Evolutionary conservation across 2,329 filamentous ascomycete species (phyloP).

Genomic region (Cercospora sojina): DNA sequence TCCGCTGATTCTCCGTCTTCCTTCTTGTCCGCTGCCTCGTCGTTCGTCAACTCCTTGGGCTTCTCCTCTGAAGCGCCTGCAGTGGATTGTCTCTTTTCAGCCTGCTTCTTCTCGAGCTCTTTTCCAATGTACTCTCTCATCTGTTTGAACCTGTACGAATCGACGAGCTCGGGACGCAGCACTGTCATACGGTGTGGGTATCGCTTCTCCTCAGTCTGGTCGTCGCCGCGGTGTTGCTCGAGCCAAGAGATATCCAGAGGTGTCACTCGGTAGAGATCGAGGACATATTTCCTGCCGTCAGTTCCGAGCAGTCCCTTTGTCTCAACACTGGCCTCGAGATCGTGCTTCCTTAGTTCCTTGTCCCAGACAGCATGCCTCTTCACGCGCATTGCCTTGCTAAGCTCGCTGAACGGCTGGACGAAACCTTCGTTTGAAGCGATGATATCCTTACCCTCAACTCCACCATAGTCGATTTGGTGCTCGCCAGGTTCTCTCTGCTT

Average conservation of each 20-base stretch:
- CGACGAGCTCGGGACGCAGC: conserved; percentile 83
- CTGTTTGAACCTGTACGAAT: conserved; percentile 78
- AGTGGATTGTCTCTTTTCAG: conserved; percentile 28
- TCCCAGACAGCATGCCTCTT: conserved; percentile 98
- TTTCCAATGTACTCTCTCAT: conserved; percentile 84
- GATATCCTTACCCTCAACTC: conserved; percentile 93
- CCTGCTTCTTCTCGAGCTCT: conserved; percentile 66
- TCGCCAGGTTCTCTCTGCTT: conserved; percentile 96
- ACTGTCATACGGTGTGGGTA: conserved; percentile 98
- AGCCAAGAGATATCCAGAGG: conserved; percentile 89
- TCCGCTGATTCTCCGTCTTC: conserved; percentile 26
- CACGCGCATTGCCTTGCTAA: conserved; percentile 85
- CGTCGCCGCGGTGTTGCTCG: conserved; percentile 66
- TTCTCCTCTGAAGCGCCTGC: conserved; percentile 22
- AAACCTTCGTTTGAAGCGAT: conserved; percentile 90
- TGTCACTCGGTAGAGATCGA: conserved; percentile 92
- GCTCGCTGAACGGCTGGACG: conserved; percentile 76
- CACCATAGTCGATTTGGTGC: conserved; percentile 98
- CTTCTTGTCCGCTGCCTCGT: conserved; percentile 28
- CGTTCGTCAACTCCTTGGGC: conserved; percentile 35
- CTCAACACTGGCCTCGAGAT: conserved; percentile 92
- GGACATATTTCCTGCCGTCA: conserved; percentile 94
- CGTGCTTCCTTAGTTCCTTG: conserved; percentile 85
- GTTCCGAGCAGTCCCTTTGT: conserved; percentile 97
- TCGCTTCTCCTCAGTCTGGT: conserved; percentile 51